phyloP scores from a whole-genome alignment of 768 basidiomycete species.

The Tephrocybe sp. region DNA sequence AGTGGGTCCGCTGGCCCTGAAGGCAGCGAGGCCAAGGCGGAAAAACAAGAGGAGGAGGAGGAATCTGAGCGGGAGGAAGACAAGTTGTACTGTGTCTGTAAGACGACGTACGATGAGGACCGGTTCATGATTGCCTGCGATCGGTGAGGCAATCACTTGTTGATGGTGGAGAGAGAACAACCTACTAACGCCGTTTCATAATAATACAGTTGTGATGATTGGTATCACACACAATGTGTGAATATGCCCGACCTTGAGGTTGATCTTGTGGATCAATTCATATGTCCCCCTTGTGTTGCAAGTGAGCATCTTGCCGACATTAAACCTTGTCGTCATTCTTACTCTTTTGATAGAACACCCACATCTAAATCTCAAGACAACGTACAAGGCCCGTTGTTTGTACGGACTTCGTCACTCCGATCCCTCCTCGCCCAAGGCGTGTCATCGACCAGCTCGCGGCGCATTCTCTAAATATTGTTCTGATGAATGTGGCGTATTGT shows the following conservation, averaged over 20 bases:
- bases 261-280: constrained; percentile 90
- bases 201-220: constrained; percentile 78
- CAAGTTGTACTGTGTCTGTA: constrained; percentile 86
- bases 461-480: constrained; percentile 91
- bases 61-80: constrained; percentile 58
- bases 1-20: constrained; percentile 39
- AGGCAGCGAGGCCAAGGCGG: constrained; percentile 33
- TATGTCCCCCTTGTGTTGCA: constrained; percentile 78
- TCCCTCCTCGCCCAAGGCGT: constrained; percentile 64
- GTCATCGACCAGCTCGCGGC: constrained; percentile 79
- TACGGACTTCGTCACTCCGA: constrained; percentile 64
- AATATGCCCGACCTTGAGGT: constrained; percentile 78
- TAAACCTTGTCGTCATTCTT: neutral
- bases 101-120: constrained; percentile 85
- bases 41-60: constrained; percentile 48
- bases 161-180: neutral
- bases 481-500: constrained; percentile 80
- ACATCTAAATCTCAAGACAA: constrained; percentile 60
- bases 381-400: constrained; percentile 81
- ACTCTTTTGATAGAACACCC: constrained; percentile 48
- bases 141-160: constrained; percentile 48
- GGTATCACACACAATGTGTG: constrained; percentile 91
- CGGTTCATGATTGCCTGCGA: constrained; percentile 93
- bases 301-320: constrained; percentile 47
- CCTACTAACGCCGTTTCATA: neutral